These are phyloP conservation scores for Diaporthe sp. DNA, from an alignment of 2,329 filamentous ascomycete species.

Conservation along the genomic window DNA sequence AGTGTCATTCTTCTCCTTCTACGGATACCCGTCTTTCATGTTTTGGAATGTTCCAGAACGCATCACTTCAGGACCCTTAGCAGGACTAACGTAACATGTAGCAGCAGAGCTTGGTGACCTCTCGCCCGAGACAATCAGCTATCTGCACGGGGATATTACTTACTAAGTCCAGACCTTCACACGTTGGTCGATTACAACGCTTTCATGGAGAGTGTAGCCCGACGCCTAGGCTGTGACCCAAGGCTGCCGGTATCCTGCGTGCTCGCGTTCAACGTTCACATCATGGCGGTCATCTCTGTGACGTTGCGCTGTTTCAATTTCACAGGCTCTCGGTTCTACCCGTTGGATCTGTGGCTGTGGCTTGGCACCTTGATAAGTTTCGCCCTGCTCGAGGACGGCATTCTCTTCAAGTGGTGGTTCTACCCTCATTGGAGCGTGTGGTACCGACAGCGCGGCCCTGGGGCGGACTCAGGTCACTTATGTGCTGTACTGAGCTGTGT, in stretches of 20 bases:
- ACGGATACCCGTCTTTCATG: too few relatives aligned
- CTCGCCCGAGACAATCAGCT: background rate
- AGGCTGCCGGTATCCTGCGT: background rate
- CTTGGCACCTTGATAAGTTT: background rate
- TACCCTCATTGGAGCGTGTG: slow-evolving; percentile 7
- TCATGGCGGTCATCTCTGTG: background rate
- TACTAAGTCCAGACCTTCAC: background rate
- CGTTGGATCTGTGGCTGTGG: background rate
- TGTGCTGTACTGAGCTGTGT: background rate
- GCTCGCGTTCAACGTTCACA: background rate
- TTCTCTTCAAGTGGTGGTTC: slow-evolving; percentile 10
- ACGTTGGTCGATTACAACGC: slow-evolving; percentile 6
- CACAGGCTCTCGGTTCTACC: background rate
- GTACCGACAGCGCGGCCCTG: background rate
- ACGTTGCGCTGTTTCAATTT: background rate
- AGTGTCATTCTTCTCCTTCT: too few relatives aligned
- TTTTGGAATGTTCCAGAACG: too few relatives aligned
- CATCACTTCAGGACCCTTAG: too few relatives aligned
- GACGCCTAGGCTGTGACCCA: background rate
- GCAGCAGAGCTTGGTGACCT: slow-evolving; percentile 1
- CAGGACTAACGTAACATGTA: too few relatives aligned
- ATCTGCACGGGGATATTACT: background rate
- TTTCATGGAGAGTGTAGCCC: slow-evolving; percentile 9
- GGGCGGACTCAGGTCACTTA: background rate
- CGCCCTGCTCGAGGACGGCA: background rate